Conservation (phyloP, 345 rosid species). For the Eucalyptus albens region DNA sequence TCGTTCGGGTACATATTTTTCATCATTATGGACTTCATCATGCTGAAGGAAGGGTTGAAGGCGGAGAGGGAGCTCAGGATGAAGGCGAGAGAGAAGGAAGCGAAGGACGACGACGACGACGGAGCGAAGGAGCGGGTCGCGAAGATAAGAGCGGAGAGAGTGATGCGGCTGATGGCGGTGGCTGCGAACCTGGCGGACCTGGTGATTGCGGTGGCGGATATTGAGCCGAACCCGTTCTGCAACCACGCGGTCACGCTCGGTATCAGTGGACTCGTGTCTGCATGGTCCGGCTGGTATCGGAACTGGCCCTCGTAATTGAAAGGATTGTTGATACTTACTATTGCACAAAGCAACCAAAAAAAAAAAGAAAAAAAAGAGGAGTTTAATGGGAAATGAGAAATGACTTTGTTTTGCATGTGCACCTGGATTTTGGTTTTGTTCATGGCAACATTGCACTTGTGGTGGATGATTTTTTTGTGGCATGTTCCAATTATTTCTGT, state of each 20-base stretch:
- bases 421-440: not conserved
- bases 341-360: not conserved
- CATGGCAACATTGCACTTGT: not conserved
- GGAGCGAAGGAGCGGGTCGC: slow-evolving; percentile 12
- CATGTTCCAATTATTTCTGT: not conserved
- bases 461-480: not conserved
- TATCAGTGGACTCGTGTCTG: slow-evolving; percentile 86
- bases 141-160: slow-evolving; percentile 49
- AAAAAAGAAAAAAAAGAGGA: accelerated
- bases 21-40: slow-evolving; percentile 47
- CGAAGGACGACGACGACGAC: slow-evolving; percentile 5
- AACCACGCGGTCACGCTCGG: slow-evolving; percentile 64
- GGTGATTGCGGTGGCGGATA: slow-evolving; percentile 69
- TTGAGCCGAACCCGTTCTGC: slow-evolving; percentile 86
- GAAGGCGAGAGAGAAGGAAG: not conserved
- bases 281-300: slow-evolving; percentile 99
- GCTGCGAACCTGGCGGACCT: slow-evolving; percentile 90
- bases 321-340: not conserved
- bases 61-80: slow-evolving; percentile 26
- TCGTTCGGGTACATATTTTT: slow-evolving; percentile 89
- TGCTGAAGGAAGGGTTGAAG: slow-evolving; percentile 35
- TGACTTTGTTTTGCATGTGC: not conserved
- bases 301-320: slow-evolving; percentile 63
- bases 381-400: not conserved
- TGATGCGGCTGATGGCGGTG: slow-evolving; percentile 79